Evolutionary conservation across 495 filamentous ascomycete genomes (phyloP), one percentile per base, ranked within the genome.

Genomic region (Thermochaetoides thermophila): DNA sequence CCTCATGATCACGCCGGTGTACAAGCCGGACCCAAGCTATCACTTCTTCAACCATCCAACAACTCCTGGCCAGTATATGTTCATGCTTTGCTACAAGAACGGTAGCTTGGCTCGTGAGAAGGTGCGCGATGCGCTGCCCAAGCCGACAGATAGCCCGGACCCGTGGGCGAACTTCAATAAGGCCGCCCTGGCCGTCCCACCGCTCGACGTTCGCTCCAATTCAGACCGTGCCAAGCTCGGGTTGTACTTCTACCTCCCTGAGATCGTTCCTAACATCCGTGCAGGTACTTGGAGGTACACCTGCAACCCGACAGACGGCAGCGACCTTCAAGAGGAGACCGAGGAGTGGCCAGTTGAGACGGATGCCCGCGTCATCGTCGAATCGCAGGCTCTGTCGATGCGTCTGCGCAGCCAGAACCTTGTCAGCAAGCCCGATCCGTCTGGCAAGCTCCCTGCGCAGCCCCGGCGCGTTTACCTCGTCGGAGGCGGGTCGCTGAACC

Each of bases 11-110:
- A 96, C 89, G 1, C 80, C 84, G 7, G 71, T 72, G 45, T 95
- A 93, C 62, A 74, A 76, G 52, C 82, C 89, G 1, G 80, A 93
- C 46, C 80, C 83, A 1, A 71, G 78, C 12, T 84, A 83, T 22
- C 84, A 92, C 60, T 81, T 86, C 61, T 82, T 92, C 65, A 83
- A 87, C 57, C 81, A 89, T 56, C 81, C 81, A 1, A 84, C 84
- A 19, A 84, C 79, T 0, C 59, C 74, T 4, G 78, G 78, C 3
- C 64, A 87, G 26, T 83, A 84, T 59, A 84, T 97, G 86, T 97
- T 97, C 58, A 97, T 97, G 89, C 78, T 97, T 18, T 97, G 89
- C 64, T 97, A 96, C 65, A 95, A 95, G 57, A 97, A 97, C 60
- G 89, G 89, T 38, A 83, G 82, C 1, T 70, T 96, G 0, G 89